Evolutionary conservation across 2,329 filamentous ascomycete genomes (phyloP), one percentile per base, ranked within the genome.

Genomic region (Chrysosporium queenslandicum): DNA sequence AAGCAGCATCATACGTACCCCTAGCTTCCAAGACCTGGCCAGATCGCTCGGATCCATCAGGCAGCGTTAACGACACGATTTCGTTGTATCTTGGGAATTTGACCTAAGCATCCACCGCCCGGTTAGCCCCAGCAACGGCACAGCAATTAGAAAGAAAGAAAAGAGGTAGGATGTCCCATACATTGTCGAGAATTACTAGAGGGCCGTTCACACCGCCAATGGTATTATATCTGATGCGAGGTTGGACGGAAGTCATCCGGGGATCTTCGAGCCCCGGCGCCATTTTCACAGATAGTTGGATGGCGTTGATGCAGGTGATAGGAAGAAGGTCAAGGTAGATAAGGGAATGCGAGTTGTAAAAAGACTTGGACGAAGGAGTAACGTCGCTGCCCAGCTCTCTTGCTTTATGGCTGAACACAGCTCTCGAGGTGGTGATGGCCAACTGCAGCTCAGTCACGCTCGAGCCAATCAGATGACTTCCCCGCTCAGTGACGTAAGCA

Each of bases 61-160:
- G 88, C 58, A 98, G 82, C 34, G 91, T 97, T 71, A 98, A 74
- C 58, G 86, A 89, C 60, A 98, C 92, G 69, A 98, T 98, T 75
- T 98, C 92, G 73, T 96, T 97, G 79, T 87, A 98, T 68, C 83
- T 80, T 58, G 92, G 92, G 71, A 89, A 94, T 85, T 98, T 98
- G 77, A 98, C 88, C 87, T 94, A 66, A 14, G 7, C 30, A 3
- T n/a, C n/a, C 20, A 30, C 2, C 8, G 9, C n/a, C 20, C 8
- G 14, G 23, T 50, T 21, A 52, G 42, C 23, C 5, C 20, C 20
- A 20, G 18, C 27, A 30, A 8, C 2, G 7, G 8, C 7, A 20
- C 4, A 21, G n/a, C 8, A 30, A 14, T 5, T n/a, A n/a, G n/a
- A n/a, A n/a, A n/a, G n/a, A n/a, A 21, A 40, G n/a, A 11, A 25